phyloP scores from a whole-genome alignment of 768 basidiomycete species.

The Podaxis sp. region DNA sequence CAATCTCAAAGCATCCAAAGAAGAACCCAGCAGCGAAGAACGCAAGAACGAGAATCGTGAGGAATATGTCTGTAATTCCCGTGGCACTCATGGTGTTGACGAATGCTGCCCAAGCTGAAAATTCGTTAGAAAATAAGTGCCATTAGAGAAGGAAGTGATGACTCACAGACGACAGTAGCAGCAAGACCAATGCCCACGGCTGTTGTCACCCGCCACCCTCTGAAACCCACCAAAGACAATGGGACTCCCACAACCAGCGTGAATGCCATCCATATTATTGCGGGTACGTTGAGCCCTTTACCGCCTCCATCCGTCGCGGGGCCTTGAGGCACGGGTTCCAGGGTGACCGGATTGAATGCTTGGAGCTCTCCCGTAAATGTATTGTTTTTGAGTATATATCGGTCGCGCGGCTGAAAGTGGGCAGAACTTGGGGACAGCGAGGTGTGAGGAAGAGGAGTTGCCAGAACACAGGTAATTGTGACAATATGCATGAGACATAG shows the following conservation, averaged over 20 bases:
- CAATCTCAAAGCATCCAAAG: slow-evolving; percentile 53
- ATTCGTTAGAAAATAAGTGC: slow-evolving; percentile 1
- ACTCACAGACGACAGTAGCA: slow-evolving; percentile 45
- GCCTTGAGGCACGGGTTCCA: slow-evolving; percentile 49
- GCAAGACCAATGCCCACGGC: slow-evolving; percentile 55
- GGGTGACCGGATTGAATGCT: slow-evolving; percentile 46
- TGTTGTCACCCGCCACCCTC: slow-evolving; percentile 56
- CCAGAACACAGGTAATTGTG: slow-evolving; percentile 1
- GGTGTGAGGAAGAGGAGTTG: slow-evolving; percentile 2
- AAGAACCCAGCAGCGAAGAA: slow-evolving; percentile 52
- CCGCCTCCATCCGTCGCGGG: slow-evolving; percentile 62
- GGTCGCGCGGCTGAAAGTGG: slow-evolving; percentile 2
- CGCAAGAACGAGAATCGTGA: slow-evolving; percentile 48
- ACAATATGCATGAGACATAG: not conserved
- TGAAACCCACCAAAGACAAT: slow-evolving; percentile 55
- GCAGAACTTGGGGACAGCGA: not conserved
- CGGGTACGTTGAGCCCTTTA: slow-evolving; percentile 40
- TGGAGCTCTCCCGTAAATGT: slow-evolving; percentile 35
- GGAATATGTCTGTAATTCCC: slow-evolving; percentile 50
- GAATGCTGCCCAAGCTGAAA: slow-evolving; percentile 61
- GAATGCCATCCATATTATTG: slow-evolving; percentile 60
- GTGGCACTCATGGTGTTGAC: slow-evolving; percentile 50
- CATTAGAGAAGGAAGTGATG: not conserved
- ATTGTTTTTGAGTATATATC: slow-evolving; percentile 24
- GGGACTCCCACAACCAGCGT: slow-evolving; percentile 51